Evolutionary conservation across 2,329 filamentous ascomycete genomes (phyloP).

Genomic region (Zasmidium cellare): DNA sequence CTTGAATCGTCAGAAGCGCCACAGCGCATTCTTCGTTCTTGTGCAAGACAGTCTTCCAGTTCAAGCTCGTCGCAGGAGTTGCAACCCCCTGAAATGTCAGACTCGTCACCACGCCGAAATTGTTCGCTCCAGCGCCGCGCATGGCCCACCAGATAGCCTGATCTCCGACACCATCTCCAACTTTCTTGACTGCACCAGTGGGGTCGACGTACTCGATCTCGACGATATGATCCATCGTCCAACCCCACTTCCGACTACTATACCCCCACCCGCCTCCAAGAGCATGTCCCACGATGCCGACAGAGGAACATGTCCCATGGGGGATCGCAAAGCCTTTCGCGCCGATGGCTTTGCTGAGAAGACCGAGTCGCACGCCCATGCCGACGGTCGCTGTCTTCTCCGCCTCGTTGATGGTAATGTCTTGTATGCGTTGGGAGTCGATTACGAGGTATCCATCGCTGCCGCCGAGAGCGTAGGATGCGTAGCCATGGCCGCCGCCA

Average conservation of each 20-base stretch:
- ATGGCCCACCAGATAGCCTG: slow-evolving; percentile 20
- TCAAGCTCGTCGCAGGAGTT: slow-evolving; percentile 13
- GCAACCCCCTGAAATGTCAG: slow-evolving; percentile 9
- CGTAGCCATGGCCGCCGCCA: slow-evolving; percentile 22
- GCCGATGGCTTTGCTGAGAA: slow-evolving; percentile 11
- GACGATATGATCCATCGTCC: slow-evolving; percentile 18
- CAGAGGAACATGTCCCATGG: slow-evolving; percentile 17
- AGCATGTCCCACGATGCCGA: slow-evolving; percentile 17
- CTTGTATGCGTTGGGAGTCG: slow-evolving; percentile 6
- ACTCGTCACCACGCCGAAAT: slow-evolving; percentile 17
- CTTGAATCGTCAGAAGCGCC: slow-evolving; percentile 13
- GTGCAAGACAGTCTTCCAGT: slow-evolving; percentile 14
- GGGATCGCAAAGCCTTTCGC: slow-evolving; percentile 14
- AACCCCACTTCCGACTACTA: slow-evolving; percentile 16
- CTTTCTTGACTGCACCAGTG: slow-evolving; percentile 4
- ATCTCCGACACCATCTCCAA: slow-evolving; percentile 3
- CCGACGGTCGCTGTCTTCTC: slow-evolving; percentile 9
- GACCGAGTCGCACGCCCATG: slow-evolving; percentile 12
- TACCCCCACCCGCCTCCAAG: slow-evolving; percentile 20
- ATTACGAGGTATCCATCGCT: slow-evolving; percentile 20
- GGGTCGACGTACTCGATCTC: slow-evolving; percentile 13
- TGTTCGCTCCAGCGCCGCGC: slow-evolving; percentile 19
- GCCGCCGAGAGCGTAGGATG: slow-evolving; percentile 20
- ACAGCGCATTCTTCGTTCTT: slow-evolving; percentile 15
- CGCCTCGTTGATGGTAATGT: slow-evolving; percentile 8